These are phyloP conservation scores for Citrus medica DNA, from an alignment of 345 rosid genomes.

Conservation along the genomic window DNA sequence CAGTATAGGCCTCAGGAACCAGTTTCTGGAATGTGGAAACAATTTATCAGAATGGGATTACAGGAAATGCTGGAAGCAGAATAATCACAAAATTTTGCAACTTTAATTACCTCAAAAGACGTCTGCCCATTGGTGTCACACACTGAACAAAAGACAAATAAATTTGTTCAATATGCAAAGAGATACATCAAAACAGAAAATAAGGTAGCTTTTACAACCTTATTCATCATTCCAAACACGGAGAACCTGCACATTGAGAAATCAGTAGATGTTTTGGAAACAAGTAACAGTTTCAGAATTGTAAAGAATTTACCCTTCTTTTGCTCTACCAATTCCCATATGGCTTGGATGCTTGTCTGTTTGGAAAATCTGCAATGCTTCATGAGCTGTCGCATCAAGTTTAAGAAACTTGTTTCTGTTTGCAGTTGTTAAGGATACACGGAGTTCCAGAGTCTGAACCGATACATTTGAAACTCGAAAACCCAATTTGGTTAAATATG, in stretches of 20 bases:
- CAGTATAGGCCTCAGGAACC: constrained; percentile 95
- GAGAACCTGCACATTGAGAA: constrained; percentile 69
- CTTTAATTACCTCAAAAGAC: constrained; percentile 66
- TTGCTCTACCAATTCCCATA: constrained; percentile 99
- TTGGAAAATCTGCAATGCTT: constrained; percentile 92
- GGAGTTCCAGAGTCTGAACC: constrained; percentile 1
- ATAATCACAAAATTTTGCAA: constrained; percentile 11
- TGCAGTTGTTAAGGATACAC: constrained; percentile 37
- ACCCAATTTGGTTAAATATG: constrained; percentile 2
- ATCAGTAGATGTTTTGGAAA: constrained; percentile 21
- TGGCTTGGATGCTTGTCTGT: constrained; percentile 97
- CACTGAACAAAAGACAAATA: constrained; percentile 54
- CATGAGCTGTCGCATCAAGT: constrained; percentile 89
- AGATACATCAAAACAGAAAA: constrained; percentile 19
- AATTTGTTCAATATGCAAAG: constrained; percentile 27
- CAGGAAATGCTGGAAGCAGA: constrained; percentile 5
- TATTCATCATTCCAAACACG: constrained; percentile 95
- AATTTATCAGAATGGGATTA: constrained; percentile 16
- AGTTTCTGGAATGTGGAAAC: constrained; percentile 54
- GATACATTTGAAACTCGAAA: not conserved
- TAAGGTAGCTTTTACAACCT: constrained; percentile 49
- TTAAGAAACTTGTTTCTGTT: constrained; percentile 82
- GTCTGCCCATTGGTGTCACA: constrained; percentile 89
- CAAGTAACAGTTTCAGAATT: constrained; percentile 12
- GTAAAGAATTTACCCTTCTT: constrained; percentile 70